Evolutionary conservation across 768 basidiomycete species (phyloP), one percentile per base, ranked within the genome.

Genomic region (Lentinula guzmanii): DNA sequence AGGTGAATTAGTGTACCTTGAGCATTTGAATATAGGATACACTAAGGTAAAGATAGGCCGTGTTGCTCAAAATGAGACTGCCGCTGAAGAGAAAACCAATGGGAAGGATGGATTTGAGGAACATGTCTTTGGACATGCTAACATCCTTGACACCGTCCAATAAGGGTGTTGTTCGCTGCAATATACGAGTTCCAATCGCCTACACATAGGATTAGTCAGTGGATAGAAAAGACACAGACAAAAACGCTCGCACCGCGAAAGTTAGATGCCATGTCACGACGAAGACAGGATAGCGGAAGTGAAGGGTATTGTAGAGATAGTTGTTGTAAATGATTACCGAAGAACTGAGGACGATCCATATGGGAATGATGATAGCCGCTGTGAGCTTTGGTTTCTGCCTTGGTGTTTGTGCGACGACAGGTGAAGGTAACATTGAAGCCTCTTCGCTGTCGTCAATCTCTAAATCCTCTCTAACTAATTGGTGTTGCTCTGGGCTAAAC

Each of bases 11-110:
- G 16, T 35, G 28, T 31, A 88, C 90, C 84, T 94, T 94, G 71
- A 95, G 86, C 93, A 98, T 93, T 74, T 98, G 96, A 66, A 98
- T 98, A 75, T 96, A 98, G 0, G 92, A 86, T 10, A 96, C 93
- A 65, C 87, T 89, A 65, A 98, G 85, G 68, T 93, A 88, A 21
- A 97, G 86, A 73, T 95, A 96, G 2, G 94, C 94, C 1, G 90
- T 91, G 74, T 98, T 98, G 76, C 87, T 90, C 62, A 95, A 80
- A 67, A 98, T 79, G 59, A 98, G 84, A 62, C 90, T 93, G 28
- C 89, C 96, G 39, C 90, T 92, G 82, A 98, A 98, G 61, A 98
- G 85, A 28, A 95, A 70, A 24, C 95, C 95, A 62, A 98, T 96
- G 21, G 96, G 96, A 13, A 98, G 80, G 65, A 98, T 98, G 37